Evolutionary conservation across 1,284 basidiomycete genomes (phyloP).

Genomic region (Omphalotus olearius): DNA sequence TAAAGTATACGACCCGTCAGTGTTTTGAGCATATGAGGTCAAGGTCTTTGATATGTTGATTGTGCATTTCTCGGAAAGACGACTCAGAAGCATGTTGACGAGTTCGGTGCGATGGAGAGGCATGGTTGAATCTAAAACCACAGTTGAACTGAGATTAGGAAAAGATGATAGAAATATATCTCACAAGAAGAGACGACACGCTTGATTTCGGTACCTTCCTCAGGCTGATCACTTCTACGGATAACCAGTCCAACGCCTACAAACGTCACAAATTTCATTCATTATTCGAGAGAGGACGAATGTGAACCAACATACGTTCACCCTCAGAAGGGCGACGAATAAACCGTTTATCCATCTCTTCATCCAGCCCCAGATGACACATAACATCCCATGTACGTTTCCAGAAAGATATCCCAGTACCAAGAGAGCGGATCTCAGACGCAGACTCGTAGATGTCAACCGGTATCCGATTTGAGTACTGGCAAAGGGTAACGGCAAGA

Average conservation of each 20-base stretch:
- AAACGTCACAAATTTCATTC: conserved; percentile 12
- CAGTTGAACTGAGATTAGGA: background rate
- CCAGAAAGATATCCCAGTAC: conserved; percentile 31
- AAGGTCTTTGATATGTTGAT: conserved; percentile 28
- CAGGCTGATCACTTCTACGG: conserved; percentile 3
- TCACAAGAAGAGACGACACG: background rate
- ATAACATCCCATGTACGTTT: conserved; percentile 29
- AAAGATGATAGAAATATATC: background rate
- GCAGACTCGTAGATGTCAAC: conserved; percentile 37
- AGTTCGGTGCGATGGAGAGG: conserved; percentile 14
- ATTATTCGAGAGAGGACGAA: background rate
- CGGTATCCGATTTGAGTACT: conserved; percentile 25
- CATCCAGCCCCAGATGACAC: conserved; percentile 24
- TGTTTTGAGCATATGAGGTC: conserved; percentile 25
- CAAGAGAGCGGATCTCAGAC: conserved; percentile 26
- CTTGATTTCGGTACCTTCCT: background rate
- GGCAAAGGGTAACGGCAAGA: conserved; percentile 30
- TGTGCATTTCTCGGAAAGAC: conserved; percentile 44
- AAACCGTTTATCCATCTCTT: conserved; percentile 10
- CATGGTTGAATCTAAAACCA: background rate
- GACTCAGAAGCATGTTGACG: conserved; percentile 28
- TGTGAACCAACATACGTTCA: background rate
- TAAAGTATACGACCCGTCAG: conserved; percentile 36
- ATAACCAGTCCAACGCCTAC: background rate
- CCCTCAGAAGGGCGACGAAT: background rate